These are phyloP conservation scores for Trifolium repens DNA, from an alignment of 306 rosid species.

Conservation along the genomic window DNA sequence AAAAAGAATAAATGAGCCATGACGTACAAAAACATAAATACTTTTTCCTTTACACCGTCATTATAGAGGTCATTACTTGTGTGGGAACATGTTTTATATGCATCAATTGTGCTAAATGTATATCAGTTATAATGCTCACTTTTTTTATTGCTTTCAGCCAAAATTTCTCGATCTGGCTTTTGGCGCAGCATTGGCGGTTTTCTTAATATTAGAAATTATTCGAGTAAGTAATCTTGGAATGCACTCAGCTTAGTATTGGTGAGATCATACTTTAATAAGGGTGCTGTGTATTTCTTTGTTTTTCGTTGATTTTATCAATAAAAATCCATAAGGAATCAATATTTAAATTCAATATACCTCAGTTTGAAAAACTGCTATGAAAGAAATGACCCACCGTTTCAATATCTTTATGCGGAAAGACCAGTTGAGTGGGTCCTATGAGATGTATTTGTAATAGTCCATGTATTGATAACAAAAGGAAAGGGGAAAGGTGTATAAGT, in stretches of 20 bases:
- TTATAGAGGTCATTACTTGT: background rate
- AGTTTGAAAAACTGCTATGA: conserved; percentile 25
- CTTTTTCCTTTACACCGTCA: background rate
- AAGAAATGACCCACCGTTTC: conserved; percentile 6
- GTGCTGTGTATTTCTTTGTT: conserved; percentile 15
- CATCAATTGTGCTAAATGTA: conserved; percentile 19
- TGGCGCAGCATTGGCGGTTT: conserved; percentile 89
- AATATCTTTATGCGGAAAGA: conserved; percentile 24
- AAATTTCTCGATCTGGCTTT: conserved; percentile 88
- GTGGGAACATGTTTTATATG: conserved; percentile 27
- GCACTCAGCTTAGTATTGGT: conserved; percentile 4
- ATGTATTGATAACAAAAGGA: conserved; percentile 27
- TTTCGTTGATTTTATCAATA: conserved; percentile 11
- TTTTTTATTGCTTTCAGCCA: conserved; percentile 70
- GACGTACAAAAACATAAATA: background rate
- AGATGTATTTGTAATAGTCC: background rate
- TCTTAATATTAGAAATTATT: conserved; percentile 82
- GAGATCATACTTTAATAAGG: conserved; percentile 34
- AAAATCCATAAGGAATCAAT: conserved; percentile 11
- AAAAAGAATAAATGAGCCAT: conserved; percentile 19
- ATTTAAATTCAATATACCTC: conserved; percentile 9
- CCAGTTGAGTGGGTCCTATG: conserved; percentile 34
- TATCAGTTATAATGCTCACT: conserved; percentile 40
- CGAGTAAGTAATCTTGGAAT: conserved; percentile 68
- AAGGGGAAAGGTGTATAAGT: background rate